phyloP scores from a whole-genome alignment of 1,284 basidiomycete species.

The Caloboletus firmus region DNA sequence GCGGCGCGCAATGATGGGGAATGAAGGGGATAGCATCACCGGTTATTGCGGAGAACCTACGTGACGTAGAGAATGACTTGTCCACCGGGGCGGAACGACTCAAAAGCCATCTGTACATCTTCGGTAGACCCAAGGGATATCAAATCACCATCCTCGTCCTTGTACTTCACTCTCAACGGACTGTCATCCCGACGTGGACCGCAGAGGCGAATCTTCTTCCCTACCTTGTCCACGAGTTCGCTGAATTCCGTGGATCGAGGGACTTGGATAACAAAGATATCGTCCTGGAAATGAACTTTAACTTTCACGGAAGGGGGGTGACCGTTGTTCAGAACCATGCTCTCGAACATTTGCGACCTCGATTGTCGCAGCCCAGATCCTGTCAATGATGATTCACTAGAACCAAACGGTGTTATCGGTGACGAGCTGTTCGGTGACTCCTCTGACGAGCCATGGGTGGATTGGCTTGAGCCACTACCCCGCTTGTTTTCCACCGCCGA shows the following conservation, averaged over 20 bases:
- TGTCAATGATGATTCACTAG: slow-evolving; percentile 72
- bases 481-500: slow-evolving; percentile 59
- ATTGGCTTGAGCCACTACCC: slow-evolving; percentile 78
- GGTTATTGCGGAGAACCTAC: slow-evolving; percentile 33
- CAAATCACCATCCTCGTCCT: slow-evolving; percentile 89
- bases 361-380: slow-evolving; percentile 54
- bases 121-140: slow-evolving; percentile 84
- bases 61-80: slow-evolving; percentile 77
- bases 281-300: slow-evolving; percentile 86
- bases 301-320: slow-evolving; percentile 64
- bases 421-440: slow-evolving; percentile 79
- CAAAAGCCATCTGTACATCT: slow-evolving; percentile 89
- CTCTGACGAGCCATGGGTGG: slow-evolving; percentile 71
- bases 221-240: slow-evolving; percentile 86
- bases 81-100: slow-evolving; percentile 68
- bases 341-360: slow-evolving; percentile 53
- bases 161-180: slow-evolving; percentile 83
- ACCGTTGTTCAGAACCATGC: slow-evolving; percentile 33
- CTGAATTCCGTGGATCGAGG: slow-evolving; percentile 73
- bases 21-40: slow-evolving; percentile 2
- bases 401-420: slow-evolving; percentile 82
- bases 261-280: slow-evolving; percentile 91
- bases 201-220: slow-evolving; percentile 88
- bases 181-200: slow-evolving; percentile 73
- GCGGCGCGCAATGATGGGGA: slow-evolving; percentile 5